phyloP scores from a whole-genome alignment of 257 asterid genomes.

The Fraxinus quadrangulata region DNA sequence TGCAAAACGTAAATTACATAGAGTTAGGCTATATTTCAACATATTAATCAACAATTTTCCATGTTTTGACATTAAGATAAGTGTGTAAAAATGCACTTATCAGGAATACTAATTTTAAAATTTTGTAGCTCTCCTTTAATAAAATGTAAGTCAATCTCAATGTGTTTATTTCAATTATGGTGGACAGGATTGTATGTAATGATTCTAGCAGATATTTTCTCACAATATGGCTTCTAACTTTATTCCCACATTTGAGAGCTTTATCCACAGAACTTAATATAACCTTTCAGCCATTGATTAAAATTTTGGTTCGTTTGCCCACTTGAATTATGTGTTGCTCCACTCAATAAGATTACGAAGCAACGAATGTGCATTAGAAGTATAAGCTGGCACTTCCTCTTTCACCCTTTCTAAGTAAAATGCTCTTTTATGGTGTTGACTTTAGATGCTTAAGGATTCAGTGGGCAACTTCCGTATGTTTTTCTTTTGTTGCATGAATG shows the following conservation, averaged over 20 bases:
- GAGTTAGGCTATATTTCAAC: too few species aligned
- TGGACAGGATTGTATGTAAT: neutral
- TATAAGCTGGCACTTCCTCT: neutral
- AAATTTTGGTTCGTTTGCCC: neutral
- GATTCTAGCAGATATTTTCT: neutral
- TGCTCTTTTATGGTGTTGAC: neutral
- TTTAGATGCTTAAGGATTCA: neutral
- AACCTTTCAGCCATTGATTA: neutral
- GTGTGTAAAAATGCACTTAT: too few species aligned
- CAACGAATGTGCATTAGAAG: neutral
- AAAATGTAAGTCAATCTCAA: neutral
- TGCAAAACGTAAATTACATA: too few species aligned
- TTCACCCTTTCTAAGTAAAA: neutral
- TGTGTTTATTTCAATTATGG: neutral
- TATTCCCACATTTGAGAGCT: neutral
- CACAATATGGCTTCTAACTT: neutral
- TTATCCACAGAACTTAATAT: neutral
- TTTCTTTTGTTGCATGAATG: neutral
- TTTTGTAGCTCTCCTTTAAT: neutral
- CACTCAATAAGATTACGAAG: neutral
- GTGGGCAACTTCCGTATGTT: neutral
- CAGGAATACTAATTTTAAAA: too few species aligned
- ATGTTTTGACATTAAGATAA: too few species aligned
- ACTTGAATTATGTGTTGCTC: neutral
- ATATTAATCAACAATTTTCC: too few species aligned